Conservation (phyloP, 75 land plant species). For the Cunninghamia lanceolata region DNA sequence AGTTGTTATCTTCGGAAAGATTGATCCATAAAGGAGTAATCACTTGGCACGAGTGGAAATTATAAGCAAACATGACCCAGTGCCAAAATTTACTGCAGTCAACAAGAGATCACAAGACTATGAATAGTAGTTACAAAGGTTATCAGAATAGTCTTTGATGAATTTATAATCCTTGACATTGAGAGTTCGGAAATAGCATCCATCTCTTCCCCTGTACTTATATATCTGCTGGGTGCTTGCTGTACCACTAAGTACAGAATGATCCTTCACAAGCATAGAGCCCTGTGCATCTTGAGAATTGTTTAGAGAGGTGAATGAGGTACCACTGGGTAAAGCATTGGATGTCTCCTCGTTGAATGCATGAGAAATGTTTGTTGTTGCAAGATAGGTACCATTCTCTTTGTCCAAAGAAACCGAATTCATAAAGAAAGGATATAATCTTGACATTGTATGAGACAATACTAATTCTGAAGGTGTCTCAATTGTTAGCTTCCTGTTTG, state of each 20-base stretch:
- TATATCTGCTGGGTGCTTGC: conserved; percentile 41
- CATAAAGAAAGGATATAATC: conserved; percentile 37
- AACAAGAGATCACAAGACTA: neutral
- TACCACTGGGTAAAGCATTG: neutral
- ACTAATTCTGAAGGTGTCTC: conserved; percentile 6
- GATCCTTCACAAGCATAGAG: conserved; percentile 42
- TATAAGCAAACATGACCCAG: neutral
- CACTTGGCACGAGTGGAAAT: neutral
- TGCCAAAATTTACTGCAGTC: neutral
- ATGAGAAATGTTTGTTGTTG: conserved; percentile 28
- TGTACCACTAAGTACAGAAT: conserved; percentile 38
- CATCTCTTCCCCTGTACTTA: conserved; percentile 19
- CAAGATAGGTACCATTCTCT: conserved; percentile 14
- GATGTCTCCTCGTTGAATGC: conserved; percentile 17
- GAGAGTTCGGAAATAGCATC: conserved; percentile 38
- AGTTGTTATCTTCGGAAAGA: neutral
- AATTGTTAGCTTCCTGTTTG: conserved; percentile 23
- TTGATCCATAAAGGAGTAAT: neutral
- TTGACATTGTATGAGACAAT: neutral
- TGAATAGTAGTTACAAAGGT: neutral
- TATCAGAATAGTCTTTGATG: conserved; percentile 12
- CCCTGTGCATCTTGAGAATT: conserved; percentile 50
- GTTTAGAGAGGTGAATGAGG: conserved; percentile 14
- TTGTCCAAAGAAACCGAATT: conserved; percentile 8
- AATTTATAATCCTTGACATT: conserved; percentile 5